phyloP scores from a whole-genome alignment of 2,329 filamentous ascomycete genomes.

The Colletotrichum sp. region DNA sequence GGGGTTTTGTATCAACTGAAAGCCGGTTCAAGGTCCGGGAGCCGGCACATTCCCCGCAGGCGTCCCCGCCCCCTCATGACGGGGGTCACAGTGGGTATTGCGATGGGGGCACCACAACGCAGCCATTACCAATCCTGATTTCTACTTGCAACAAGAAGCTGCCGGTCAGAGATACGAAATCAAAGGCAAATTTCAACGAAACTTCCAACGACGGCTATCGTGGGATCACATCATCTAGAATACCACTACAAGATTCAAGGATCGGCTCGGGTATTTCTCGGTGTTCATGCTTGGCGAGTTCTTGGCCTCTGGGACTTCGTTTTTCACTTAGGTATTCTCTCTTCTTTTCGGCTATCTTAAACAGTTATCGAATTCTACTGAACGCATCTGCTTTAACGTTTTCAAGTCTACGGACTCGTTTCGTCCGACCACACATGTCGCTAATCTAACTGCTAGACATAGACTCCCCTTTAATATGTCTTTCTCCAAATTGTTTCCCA shows the following conservation, averaged over 20 bases:
- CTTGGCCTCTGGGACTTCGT: accelerated
- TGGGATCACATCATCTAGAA: neutral
- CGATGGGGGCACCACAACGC: neutral
- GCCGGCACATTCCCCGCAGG: neutral
- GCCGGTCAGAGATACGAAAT: neutral
- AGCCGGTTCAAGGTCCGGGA: neutral
- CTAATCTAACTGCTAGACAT: neutral
- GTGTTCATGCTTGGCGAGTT: neutral
- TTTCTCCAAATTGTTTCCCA: neutral
- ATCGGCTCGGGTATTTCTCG: neutral
- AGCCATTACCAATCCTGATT: neutral
- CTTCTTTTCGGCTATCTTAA: accelerated
- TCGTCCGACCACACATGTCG: neutral
- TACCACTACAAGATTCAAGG: too few relatives aligned
- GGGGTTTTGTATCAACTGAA: constrained; percentile 4
- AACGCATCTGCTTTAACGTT: neutral
- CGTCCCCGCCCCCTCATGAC: neutral
- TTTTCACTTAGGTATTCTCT: neutral
- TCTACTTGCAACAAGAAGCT: neutral
- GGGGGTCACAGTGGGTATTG: neutral
- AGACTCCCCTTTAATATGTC: neutral
- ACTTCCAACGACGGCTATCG: accelerated
- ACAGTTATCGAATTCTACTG: neutral
- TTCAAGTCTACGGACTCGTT: neutral
- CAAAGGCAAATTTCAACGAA: neutral